Evolutionary conservation across 1,284 basidiomycete species (phyloP), one percentile per base, ranked within the genome.

Genomic region (Afroboletus lepidellus): DNA sequence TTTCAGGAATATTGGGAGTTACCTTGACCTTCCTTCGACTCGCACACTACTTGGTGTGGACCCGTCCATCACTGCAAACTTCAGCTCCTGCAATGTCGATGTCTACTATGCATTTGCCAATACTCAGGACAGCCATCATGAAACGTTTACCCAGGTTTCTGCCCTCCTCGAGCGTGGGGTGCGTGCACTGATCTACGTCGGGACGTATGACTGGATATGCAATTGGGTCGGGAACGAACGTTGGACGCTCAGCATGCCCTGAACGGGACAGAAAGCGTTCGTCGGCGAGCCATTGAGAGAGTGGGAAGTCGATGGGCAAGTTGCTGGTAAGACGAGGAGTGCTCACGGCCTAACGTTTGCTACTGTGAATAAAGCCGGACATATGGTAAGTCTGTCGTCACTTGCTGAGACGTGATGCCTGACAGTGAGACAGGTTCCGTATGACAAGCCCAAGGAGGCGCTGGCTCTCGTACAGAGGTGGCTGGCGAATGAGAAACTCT

Each of bases 141-240:
- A n/a, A n/a, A 80, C 83, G 5, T 80, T 83, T 59, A 69, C 78
- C 67, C 87, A 92, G 68, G 82, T 92, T 48, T 74, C 84, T 0
- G 80, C 76, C 6, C 77, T 93, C 27, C 76, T 94, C 23, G 88
- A 92, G 62, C 77, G 88, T 27, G 85, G 84, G 6, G 69, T 93
- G 36, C 76, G 81, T 20, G 72, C 91, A 24, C 74, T 93, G 46
- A 84, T 91, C 54, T 90, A 39, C 24, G 37, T 23, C 8, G 37
- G 37, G 5, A 39, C 37, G 16, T 39, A 83, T 58, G 88, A 90
- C 65, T 89, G 83, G 79, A 83, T 87, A 63, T 91, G 87, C 68
- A 90, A 90, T 65, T 88, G 85, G 81, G 75, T 87, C 39, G 82
- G 83, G 23, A 91, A 91, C 66, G 80, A 80, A 62, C 70, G 81